Evolutionary conservation across 108 stramenopile species (phyloP).

Genomic region (Schizochytrium sp.): DNA sequence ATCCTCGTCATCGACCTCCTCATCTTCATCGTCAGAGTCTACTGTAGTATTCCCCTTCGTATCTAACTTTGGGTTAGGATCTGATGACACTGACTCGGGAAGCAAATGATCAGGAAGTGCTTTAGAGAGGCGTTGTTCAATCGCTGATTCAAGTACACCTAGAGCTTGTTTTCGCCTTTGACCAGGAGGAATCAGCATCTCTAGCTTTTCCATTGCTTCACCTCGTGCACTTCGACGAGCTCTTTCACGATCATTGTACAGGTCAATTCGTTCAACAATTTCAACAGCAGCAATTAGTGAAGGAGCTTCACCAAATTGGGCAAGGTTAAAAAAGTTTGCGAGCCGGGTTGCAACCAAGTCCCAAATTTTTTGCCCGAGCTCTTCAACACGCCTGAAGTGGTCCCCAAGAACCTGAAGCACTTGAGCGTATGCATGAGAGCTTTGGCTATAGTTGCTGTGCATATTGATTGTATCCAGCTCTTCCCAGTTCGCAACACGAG

Average conservation of each 20-base stretch:
- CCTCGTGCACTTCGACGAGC: slow-evolving; percentile 37
- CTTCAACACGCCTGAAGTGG: slow-evolving; percentile 20
- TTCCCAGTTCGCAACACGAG: slow-evolving; percentile 52
- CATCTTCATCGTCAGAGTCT: neutral
- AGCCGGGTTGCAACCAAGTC: neutral
- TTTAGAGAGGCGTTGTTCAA: neutral
- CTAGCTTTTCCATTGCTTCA: slow-evolving; percentile 27
- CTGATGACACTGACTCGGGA: neutral
- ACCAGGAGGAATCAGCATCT: slow-evolving; percentile 54
- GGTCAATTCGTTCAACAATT: slow-evolving; percentile 17
- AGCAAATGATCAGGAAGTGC: neutral
- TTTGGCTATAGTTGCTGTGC: neutral
- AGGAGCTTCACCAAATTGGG: slow-evolving; percentile 25
- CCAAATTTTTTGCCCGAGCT: slow-evolving; percentile 45
- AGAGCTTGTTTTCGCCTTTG: slow-evolving; percentile 20
- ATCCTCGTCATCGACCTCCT: neutral
- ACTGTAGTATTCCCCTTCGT: neutral
- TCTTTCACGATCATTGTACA: slow-evolving; percentile 30
- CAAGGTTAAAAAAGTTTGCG: slow-evolving; percentile 15
- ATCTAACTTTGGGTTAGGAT: neutral
- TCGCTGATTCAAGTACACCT: neutral
- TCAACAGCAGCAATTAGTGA: slow-evolving; percentile 46
- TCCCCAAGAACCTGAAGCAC: slow-evolving; percentile 40
- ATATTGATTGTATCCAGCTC: slow-evolving; percentile 12
- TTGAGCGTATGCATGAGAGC: neutral